Evolutionary conservation across 768 basidiomycete species (phyloP).

Genomic region (Exidia glandulosa): DNA sequence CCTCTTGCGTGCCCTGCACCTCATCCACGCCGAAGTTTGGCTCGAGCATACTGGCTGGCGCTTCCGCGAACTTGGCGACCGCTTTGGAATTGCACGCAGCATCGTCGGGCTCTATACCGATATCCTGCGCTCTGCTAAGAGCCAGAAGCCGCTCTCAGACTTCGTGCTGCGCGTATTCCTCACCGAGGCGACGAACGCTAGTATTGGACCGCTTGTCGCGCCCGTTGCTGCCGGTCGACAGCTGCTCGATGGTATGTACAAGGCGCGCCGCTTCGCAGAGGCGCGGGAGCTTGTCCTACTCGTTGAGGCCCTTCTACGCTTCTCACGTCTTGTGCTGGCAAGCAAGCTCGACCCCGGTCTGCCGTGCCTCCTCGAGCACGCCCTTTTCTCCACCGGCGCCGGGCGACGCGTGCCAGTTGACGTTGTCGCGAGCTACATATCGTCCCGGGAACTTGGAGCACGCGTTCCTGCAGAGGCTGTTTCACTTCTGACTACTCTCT

Average conservation of each 20-base stretch:
- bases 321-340: constrained; percentile 52
- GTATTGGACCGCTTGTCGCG: constrained; percentile 70
- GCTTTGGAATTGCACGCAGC: constrained; percentile 70
- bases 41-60: constrained; percentile 78
- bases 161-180: constrained; percentile 58
- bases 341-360: constrained; percentile 42
- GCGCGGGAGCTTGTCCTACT: constrained; percentile 56
- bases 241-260: constrained; percentile 47
- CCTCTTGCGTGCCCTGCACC: constrained; percentile 60
- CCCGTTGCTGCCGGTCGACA: constrained; percentile 52
- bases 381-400: constrained; percentile 42
- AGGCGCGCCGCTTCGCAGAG: constrained; percentile 57
- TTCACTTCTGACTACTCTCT: constrained; percentile 54
- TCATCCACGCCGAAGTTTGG: constrained; percentile 85
- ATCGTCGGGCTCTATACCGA: constrained; percentile 56
- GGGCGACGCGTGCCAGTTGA: constrained; percentile 61
- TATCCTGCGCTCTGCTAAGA: constrained; percentile 45
- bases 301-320: constrained; percentile 52
- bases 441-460: constrained; percentile 48
- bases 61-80: constrained; percentile 67
- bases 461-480: constrained; percentile 56
- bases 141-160: constrained; percentile 43
- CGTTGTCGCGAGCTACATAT: constrained; percentile 56
- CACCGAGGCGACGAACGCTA: constrained; percentile 63
- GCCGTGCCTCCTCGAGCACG: constrained; percentile 55